phyloP scores from a whole-genome alignment of 169 alveolate genomes.

The Theileria equi region DNA sequence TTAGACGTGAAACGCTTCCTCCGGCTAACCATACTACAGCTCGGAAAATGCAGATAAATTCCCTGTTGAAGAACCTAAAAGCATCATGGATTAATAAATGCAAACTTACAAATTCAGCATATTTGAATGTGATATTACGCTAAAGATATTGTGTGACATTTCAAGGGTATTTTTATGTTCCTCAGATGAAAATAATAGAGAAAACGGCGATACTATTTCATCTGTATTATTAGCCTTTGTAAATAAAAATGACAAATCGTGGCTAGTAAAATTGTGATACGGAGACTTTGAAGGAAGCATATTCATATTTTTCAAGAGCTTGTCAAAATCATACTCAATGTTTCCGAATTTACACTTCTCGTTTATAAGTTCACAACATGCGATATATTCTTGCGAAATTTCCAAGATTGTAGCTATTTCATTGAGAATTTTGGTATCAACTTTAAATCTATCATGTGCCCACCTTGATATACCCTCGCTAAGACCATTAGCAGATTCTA shows the following conservation, averaged over 20 bases:
- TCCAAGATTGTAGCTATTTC: conserved; percentile 46
- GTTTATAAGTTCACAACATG: conserved; percentile 36
- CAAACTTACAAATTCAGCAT: conserved; percentile 33
- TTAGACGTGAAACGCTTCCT: conserved; percentile 39
- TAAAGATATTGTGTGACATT: conserved; percentile 26
- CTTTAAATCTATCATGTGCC: conserved; percentile 5
- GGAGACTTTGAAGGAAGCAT: conserved; percentile 33
- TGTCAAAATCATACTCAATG: conserved; percentile 40
- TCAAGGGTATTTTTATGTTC: conserved; percentile 12
- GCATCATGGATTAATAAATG: background rate
- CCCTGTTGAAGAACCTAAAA: conserved; percentile 51
- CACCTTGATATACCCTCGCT: too few relatives aligned
- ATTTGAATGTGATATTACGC: conserved; percentile 36
- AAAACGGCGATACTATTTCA: conserved; percentile 26
- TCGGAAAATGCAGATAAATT: conserved; percentile 32
- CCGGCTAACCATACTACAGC: conserved; percentile 55
- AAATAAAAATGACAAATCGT: conserved; percentile 13
- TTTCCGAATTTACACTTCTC: conserved; percentile 42
- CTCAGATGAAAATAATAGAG: conserved; percentile 13
- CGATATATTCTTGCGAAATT: conserved; percentile 51
- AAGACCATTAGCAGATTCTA: too few relatives aligned
- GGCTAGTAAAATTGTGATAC: background rate
- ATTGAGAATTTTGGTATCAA: conserved; percentile 18
- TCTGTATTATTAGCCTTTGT: background rate
- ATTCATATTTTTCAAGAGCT: conserved; percentile 5